Percentiles rank a stretch among this genome's conserved stretches.
These are phyloP conservation scores for Naganishia sp. DNA, from an alignment of 1,284 basidiomycete species.

Conservation along the genomic window DNA sequence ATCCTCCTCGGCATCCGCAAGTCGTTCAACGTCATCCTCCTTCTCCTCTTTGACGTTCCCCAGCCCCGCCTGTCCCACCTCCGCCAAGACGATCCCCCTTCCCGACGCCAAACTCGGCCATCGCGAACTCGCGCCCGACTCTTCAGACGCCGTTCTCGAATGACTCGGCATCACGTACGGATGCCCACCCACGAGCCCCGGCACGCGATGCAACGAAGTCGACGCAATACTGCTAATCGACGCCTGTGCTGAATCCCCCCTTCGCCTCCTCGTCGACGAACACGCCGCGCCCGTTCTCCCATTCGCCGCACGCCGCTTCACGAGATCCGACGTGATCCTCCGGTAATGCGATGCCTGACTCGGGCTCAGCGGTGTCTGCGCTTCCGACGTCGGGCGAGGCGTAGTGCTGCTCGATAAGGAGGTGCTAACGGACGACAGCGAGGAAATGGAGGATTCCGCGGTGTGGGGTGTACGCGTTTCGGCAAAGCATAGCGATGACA, in stretches of 20 bases:
- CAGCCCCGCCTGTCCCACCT: conserved; percentile 8
- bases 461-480: conserved; percentile 30
- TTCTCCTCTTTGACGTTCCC: conserved; percentile 19
- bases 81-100: neutral
- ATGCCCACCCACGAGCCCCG: conserved; percentile 43
- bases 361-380: conserved; percentile 6
- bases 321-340: conserved; percentile 19
- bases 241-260: conserved; percentile 11
- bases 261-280: conserved; percentile 33
- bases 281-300: conserved; percentile 2
- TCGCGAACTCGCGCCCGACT: neutral
- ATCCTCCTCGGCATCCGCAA: conserved; percentile 16
- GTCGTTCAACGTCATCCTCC: conserved; percentile 20
- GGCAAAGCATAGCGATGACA: conserved; percentile 51
- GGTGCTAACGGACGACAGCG: conserved; percentile 34
- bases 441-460: conserved; percentile 32
- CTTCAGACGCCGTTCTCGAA: conserved; percentile 9
- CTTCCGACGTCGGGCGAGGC: conserved; percentile 35
- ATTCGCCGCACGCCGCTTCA: conserved; percentile 8
- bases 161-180: conserved; percentile 10
- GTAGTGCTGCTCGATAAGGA: neutral
- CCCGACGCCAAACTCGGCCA: neutral
- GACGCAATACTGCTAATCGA: conserved; percentile 39
- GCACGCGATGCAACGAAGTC: conserved; percentile 40
- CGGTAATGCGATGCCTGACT: conserved; percentile 26